These are phyloP conservation scores for Cylindrodendrum hubeiense DNA, from an alignment of 2,329 filamentous ascomycete species.

Conservation along the genomic window DNA sequence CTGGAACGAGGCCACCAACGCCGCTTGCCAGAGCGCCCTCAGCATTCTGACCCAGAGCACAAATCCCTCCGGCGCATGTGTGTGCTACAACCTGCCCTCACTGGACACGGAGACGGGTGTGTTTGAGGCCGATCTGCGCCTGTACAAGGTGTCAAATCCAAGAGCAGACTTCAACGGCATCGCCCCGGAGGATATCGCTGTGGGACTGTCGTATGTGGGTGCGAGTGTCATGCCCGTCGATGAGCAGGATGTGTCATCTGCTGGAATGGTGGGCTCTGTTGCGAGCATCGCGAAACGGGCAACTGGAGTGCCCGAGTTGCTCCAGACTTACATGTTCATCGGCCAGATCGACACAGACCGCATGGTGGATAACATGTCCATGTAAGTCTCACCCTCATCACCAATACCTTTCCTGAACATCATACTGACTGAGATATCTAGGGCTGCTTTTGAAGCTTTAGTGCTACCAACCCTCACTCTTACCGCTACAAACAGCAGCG, in stretches of 20 bases:
- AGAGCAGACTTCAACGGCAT: conserved; percentile 66
- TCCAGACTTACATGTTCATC: conserved; percentile 77
- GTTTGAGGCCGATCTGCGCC: conserved; percentile 81
- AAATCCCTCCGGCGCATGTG: conserved; percentile 81
- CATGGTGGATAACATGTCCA: conserved; percentile 67
- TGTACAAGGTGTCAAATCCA: conserved; percentile 77
- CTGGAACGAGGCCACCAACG: conserved; percentile 68
- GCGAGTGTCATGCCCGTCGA: conserved; percentile 54
- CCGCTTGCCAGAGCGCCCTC: conserved; percentile 72
- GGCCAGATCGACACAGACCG: conserved; percentile 73
- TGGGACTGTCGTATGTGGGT: conserved; percentile 66
- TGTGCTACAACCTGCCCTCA: conserved; percentile 85
- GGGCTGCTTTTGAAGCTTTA: conserved; percentile 70
- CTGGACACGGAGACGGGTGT: conserved; percentile 75
- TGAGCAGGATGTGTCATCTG: conserved; percentile 40
- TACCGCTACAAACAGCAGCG: conserved; percentile 65
- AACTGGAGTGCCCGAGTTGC: conserved; percentile 51
- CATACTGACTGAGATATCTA: conserved; percentile 44
- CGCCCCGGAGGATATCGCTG: conserved; percentile 63
- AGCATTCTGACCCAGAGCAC: conserved; percentile 66
- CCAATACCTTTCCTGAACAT: conserved; percentile 23
- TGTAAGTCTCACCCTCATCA: conserved; percentile 62
- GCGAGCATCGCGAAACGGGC: conserved; percentile 35
- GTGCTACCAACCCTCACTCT: conserved; percentile 78
- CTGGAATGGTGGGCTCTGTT: conserved; percentile 39